Evolutionary conservation across 1,284 basidiomycete species (phyloP), one percentile per base, ranked within the genome.

Genomic region (Ustilago nuda): DNA sequence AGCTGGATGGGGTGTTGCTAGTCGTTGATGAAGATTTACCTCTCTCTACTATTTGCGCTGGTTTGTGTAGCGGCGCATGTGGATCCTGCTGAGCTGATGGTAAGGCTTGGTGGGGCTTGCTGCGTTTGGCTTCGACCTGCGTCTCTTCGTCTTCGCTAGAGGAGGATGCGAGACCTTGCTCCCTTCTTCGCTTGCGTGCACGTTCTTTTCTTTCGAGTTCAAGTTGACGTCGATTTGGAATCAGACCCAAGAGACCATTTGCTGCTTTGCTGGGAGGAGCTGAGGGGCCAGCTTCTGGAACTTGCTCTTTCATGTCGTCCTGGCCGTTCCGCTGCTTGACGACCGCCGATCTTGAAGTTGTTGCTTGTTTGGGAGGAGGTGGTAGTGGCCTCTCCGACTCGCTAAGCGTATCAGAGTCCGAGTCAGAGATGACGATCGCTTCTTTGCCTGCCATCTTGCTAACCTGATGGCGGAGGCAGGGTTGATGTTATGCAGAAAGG

Each of bases 191-290:
- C 48, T 78, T 76, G 9, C 66, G 61, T 8, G 61, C 76, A 9
- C 83, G 62, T 19, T 77, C 68, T 32, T 71, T 69, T 5, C 83
- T 43, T 59, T 82, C 83, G 3, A 56, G 54, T 58, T 84, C 83
- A 7, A 84, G 61, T 59, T 81, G 76, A 2, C 48, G 41, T 15
- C 83, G 73, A 52, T 84, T 74, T 0, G 81, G 77, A 0, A 83
- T 36, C 13, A 80, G 59, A 1, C 39, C 46, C 0, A 67, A 57
- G 5, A 67, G 48, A 7, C 64, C 54, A 15, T 45, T 7, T n/a
- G 58, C 33, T 0, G 69, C 45, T 3, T 59, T 3, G 3, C 53
- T 41, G 8, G 50, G 59, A 8, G 52, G 17, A 11, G 58, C 1
- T 11, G 58, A 27, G 1, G 35, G 19, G 13, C 13, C 36, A 13